Evolutionary conservation across 2,329 filamentous ascomycete genomes (phyloP), one percentile per base, ranked within the genome.

Genomic region (Aquanectria penicillioides): DNA sequence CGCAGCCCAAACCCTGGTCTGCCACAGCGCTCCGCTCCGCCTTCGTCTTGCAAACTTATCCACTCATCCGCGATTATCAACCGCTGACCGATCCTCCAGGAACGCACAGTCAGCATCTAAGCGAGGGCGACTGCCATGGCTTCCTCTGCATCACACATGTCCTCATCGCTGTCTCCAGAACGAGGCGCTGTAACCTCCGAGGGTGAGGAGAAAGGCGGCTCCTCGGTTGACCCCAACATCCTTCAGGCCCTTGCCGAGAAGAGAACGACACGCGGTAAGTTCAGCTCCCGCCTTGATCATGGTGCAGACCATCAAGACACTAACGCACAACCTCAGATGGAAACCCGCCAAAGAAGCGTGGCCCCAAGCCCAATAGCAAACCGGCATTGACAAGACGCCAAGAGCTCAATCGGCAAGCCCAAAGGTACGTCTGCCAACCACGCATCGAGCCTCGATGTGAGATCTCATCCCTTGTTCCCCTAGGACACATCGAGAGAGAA

Each of bases 321-420:
- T 69, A 43, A 70, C 41, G n/a, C n/a, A 20, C 10, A 6, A n/a
- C 13, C 31, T 46, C 70, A 90, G 94, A 97, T 81, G 94, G 93
- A 40, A 90, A 95, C 71, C 84, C 90, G 8, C 88, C 92, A 3
- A 99, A 98, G 79, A 88, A 92, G 66, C 88, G 95, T 75, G 95
- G 95, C 2, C 95, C 95, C 0, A 98, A 98, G 75, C 95, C 95
- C 17, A 95, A 98, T 75, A 96, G 91, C 80, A 97, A 97, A 74
- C 95, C 95, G 15, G 94, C 95, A 38, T 80, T 97, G 70, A 98
- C 94, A 17, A 86, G 94, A 62, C 87, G 94, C 64, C 95, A 98
- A 74, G 94, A 98, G 76, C 81, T 98, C 61, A 98, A 98, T 74
- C 87, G 95, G 63, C 94, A 98, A 79, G 95, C 95, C 25, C 95